Conservation (phyloP, 2,329 filamentous ascomycete species). For the Cladosporium sp. region DNA sequence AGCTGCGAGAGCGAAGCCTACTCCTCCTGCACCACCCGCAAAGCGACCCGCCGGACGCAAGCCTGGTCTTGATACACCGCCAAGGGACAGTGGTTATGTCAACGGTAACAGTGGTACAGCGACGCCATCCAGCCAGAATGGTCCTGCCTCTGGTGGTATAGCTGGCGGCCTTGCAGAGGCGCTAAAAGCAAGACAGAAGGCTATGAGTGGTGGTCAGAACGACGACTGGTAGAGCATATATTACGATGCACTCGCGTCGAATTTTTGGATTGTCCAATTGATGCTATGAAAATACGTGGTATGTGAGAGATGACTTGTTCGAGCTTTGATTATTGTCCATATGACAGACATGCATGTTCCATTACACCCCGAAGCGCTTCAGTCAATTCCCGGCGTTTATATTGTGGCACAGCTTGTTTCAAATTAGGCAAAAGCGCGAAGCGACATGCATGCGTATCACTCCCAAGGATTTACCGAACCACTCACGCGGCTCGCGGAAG, state of each 20-base stretch:
- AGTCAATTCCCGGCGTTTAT: not conserved
- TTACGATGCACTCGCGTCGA: not conserved
- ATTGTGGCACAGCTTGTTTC: not conserved
- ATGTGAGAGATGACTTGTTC: not conserved
- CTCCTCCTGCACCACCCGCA: conserved; percentile 73
- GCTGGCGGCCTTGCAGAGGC: conserved; percentile 54
- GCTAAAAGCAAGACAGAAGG: conserved; percentile 50
- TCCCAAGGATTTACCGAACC: no score
- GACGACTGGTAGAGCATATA: conserved; percentile 23
- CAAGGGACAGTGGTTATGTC: conserved; percentile 63
- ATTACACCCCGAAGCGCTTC: not conserved
- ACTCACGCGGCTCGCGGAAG: no score
- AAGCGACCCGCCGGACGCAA: conserved; percentile 79
- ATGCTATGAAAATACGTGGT: not conserved
- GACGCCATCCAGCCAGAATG: conserved; percentile 39
- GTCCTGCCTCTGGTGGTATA: conserved; percentile 44
- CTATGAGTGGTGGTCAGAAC: conserved; percentile 44
- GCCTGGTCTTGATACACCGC: conserved; percentile 63
- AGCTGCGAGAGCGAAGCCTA: conserved; percentile 59
- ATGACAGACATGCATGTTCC: not conserved
- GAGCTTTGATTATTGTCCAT: not conserved
- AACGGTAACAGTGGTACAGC: conserved; percentile 41
- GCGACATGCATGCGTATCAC: not conserved
- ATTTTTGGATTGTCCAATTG: not conserved
- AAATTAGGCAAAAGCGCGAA: not conserved